Evolutionary conservation across 768 basidiomycete species (phyloP).

Genomic region (Chiua virens): DNA sequence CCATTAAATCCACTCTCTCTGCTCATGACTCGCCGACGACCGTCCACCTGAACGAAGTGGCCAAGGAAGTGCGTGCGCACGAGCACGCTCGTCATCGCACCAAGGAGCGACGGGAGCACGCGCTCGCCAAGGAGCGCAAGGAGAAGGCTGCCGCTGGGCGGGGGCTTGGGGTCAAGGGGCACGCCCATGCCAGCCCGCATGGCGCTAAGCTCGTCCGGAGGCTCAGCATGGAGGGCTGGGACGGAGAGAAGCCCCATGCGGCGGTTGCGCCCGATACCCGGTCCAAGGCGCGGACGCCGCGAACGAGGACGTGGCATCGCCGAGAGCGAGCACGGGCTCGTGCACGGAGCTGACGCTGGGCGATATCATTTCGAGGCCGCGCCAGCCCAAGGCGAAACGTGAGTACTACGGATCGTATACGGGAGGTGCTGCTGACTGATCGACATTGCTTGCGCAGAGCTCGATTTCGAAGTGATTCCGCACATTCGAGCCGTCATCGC

Average conservation of each 20-base stretch:
- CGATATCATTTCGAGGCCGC: slow-evolving; percentile 27
- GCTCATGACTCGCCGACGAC: slow-evolving; percentile 17
- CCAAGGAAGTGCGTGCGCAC: slow-evolving; percentile 32
- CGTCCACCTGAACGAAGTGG: slow-evolving; percentile 17
- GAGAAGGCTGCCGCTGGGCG: slow-evolving; percentile 21
- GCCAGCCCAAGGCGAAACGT: slow-evolving; percentile 25
- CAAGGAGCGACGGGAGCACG: slow-evolving; percentile 33
- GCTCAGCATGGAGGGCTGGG: slow-evolving; percentile 31
- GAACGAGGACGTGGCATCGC: not conserved
- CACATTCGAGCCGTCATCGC: slow-evolving; percentile 33
- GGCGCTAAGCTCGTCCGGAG: slow-evolving; percentile 21
- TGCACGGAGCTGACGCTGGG: slow-evolving; percentile 25
- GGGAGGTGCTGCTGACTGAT: not conserved
- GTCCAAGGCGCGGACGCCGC: not conserved
- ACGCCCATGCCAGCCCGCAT: not conserved
- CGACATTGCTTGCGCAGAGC: slow-evolving; percentile 7
- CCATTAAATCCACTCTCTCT: slow-evolving; percentile 18
- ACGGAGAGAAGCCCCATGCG: slow-evolving; percentile 18
- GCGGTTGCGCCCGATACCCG: not conserved
- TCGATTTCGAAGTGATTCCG: slow-evolving; percentile 32
- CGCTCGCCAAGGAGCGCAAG: slow-evolving; percentile 32
- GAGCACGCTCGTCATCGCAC: slow-evolving; percentile 35
- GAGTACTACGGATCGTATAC: not conserved
- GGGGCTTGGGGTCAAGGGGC: slow-evolving; percentile 20
- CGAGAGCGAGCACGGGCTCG: slow-evolving; percentile 5